A percentile compares a stretch with the other conserved stretches of the same genome.
Evolutionary conservation across 345 rosid species (phyloP).

Genomic region (Eucalyptus victrix): DNA sequence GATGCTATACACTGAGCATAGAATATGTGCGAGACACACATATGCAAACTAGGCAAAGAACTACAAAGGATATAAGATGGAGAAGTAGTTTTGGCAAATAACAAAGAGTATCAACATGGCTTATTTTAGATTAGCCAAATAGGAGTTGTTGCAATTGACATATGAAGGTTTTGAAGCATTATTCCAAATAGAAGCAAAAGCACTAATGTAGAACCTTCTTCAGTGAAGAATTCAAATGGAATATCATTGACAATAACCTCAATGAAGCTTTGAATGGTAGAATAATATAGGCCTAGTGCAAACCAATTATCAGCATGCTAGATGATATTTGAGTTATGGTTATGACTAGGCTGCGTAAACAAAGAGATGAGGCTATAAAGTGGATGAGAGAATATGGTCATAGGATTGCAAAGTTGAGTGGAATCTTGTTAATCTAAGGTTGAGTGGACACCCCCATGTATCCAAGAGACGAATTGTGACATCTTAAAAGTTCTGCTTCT

Average conservation of each 20-base stretch:
- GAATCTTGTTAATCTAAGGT: background rate
- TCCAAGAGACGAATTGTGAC: background rate
- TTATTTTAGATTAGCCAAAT: too few species aligned
- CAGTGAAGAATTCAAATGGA: background rate
- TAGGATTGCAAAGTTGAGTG: background rate
- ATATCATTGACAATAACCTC: background rate
- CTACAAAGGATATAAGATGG: accelerated
- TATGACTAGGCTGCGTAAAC: background rate
- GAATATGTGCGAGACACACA: accelerated
- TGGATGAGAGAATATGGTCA: background rate
- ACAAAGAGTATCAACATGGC: too few species aligned
- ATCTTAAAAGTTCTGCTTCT: background rate
- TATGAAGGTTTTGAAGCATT: background rate
- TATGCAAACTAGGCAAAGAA: too few species aligned
- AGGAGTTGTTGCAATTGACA: background rate
- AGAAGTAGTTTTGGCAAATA: too few species aligned
- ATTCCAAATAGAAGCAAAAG: background rate
- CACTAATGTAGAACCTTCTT: background rate
- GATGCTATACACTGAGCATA: too few species aligned
- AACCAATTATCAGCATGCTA: background rate
- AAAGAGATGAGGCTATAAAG: background rate
- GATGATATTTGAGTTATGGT: background rate
- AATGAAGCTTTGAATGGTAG: background rate
- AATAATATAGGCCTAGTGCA: background rate
- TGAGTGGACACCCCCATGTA: background rate